These are phyloP conservation scores for Phenoliferia sp. DNA, from an alignment of 1,284 basidiomycete species.

Conservation along the genomic window DNA sequence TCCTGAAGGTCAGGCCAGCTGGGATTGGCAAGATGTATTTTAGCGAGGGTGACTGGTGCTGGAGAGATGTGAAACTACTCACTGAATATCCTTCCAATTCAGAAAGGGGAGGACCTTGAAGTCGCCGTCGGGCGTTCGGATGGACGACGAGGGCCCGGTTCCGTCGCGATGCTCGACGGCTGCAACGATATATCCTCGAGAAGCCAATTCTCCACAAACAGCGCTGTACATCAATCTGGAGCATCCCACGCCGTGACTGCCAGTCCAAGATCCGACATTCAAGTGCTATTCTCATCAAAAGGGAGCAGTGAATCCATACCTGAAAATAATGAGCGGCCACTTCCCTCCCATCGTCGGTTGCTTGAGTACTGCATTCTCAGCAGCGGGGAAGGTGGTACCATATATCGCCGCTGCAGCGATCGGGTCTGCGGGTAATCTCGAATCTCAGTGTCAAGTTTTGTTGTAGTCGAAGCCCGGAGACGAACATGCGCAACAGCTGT, in stretches of 20 bases:
- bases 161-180: conserved; percentile 74
- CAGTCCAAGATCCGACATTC: no score
- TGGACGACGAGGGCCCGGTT: conserved; percentile 52
- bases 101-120: conserved; percentile 46
- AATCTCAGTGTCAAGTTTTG: no score
- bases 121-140: conserved; percentile 18
- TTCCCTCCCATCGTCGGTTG: not conserved
- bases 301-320: not conserved
- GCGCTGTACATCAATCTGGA: conserved; percentile 48
- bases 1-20: conserved; percentile 28
- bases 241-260: no score
- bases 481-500: no score
- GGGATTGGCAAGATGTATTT: no score
- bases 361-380: not conserved
- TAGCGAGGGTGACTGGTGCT: no score
- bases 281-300: conserved; percentile 43
- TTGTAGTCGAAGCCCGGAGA: no score
- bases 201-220: conserved; percentile 61
- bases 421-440: not conserved
- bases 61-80: conserved; percentile 33
- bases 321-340: not conserved
- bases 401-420: not conserved
- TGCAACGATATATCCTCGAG: conserved; percentile 66
- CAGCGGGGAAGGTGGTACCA: not conserved
- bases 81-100: conserved; percentile 53